These are phyloP conservation scores for Globisporangium nunn DNA, from an alignment of 352 stramenopile species.

Conservation along the genomic window DNA sequence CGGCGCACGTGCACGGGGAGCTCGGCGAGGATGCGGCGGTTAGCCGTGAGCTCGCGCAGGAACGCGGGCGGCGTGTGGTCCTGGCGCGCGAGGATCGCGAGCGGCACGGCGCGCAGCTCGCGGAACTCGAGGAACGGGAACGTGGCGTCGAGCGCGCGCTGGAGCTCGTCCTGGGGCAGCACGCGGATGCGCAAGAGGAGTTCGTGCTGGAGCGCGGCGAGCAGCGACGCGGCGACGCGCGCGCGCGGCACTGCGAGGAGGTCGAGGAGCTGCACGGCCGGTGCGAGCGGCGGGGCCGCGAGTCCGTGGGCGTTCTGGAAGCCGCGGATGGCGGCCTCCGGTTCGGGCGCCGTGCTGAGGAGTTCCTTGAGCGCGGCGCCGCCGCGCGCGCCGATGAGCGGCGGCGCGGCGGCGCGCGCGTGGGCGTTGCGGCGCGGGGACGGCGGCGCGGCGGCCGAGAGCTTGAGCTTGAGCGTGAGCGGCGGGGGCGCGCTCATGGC, in stretches of 20 bases:
- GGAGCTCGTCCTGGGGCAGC: constrained; percentile 61
- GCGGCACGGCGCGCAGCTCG: constrained; percentile 76
- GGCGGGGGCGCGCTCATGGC: constrained; percentile 6
- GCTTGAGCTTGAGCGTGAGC: constrained; percentile 62
- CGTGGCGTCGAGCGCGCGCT: constrained; percentile 64
- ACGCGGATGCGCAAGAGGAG: constrained; percentile 71
- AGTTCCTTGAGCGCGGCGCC: constrained; percentile 76
- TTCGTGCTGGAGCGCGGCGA: constrained; percentile 58
- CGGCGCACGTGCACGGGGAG: constrained; percentile 75
- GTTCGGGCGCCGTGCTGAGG: constrained; percentile 76
- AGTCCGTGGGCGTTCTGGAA: constrained; percentile 70
- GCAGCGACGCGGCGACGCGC: constrained; percentile 56
- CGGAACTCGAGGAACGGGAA: constrained; percentile 88
- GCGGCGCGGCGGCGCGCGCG: constrained; percentile 11
- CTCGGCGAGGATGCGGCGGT: constrained; percentile 67
- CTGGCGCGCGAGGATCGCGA: constrained; percentile 73
- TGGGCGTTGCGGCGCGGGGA: background rate
- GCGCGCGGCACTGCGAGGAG: constrained; percentile 59
- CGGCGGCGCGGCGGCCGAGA: constrained; percentile 9
- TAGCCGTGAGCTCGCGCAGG: constrained; percentile 74
- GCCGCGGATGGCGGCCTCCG: constrained; percentile 72
- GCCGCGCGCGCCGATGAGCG: constrained; percentile 64
- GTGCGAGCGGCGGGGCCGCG: constrained; percentile 28
- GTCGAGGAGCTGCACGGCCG: constrained; percentile 72
- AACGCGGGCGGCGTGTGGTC: constrained; percentile 75